Percentiles rank a stretch among this genome's conserved stretches.
phyloP scores from a whole-genome alignment of 2,329 filamentous ascomycete species.

The Monosporascus sp. region DNA sequence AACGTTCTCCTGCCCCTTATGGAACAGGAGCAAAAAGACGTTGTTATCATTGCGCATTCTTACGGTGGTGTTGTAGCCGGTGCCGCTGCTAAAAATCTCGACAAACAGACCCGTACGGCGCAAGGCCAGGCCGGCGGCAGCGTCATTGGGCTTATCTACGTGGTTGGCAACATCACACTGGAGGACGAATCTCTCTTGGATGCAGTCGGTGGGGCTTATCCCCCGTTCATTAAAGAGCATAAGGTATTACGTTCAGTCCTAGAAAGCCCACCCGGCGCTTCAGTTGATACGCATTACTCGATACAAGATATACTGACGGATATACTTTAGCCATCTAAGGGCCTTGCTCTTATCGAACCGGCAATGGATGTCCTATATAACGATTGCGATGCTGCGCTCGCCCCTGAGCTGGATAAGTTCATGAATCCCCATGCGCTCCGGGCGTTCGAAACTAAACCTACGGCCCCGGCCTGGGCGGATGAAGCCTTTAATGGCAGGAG shows the following conservation, averaged over 20 bases:
- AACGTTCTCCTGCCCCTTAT: constrained; percentile 12
- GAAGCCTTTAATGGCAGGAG: constrained; percentile 11
- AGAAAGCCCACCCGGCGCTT: not conserved
- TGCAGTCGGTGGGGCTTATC: constrained; percentile 11
- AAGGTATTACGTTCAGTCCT: constrained; percentile 2
- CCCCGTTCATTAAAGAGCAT: constrained; percentile 14
- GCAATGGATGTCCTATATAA: constrained; percentile 17
- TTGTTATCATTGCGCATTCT: constrained; percentile 20
- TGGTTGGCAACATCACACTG: constrained; percentile 13
- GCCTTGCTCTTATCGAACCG: constrained; percentile 14
- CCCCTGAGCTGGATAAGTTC: constrained; percentile 4
- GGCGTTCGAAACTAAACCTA: constrained; percentile 11
- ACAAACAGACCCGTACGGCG: constrained; percentile 9
- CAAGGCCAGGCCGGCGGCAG: constrained; percentile 4
- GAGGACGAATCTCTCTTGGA: constrained; percentile 11
- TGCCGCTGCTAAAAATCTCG: constrained; percentile 18
- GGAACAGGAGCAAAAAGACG: constrained; percentile 10
- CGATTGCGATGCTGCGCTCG: constrained; percentile 11
- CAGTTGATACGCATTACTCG: no score
- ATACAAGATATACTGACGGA: not conserved
- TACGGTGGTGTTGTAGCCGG: constrained; percentile 19
- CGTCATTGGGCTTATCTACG: constrained; percentile 14
- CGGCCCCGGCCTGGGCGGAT: constrained; percentile 15
- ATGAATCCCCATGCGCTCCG: constrained; percentile 11
- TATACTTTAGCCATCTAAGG: constrained; percentile 5